Evolutionary conservation across 164 flowering plant species (phyloP).

Genomic region (Magnolia changhungtana): DNA sequence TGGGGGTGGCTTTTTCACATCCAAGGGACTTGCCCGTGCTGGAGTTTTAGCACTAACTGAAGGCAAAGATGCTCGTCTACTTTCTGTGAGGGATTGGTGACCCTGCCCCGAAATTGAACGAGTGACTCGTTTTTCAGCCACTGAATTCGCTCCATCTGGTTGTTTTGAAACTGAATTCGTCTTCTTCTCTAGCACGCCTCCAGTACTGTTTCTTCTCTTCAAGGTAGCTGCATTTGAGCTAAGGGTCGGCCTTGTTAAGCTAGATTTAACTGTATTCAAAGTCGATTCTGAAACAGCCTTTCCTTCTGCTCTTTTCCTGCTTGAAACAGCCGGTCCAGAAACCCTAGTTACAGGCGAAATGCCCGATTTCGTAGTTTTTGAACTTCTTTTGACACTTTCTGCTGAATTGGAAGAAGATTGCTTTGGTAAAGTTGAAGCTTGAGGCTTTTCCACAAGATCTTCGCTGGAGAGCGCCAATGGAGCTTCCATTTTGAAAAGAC

Average conservation of each 20-base stretch:
- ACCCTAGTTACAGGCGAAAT: constrained; percentile 10
- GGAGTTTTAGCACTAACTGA: constrained; percentile 36
- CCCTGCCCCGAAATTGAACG: constrained; percentile 36
- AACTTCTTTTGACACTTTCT: constrained; percentile 23
- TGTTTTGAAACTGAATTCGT: constrained; percentile 20
- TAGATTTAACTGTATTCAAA: constrained; percentile 8
- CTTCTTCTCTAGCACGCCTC: constrained; percentile 53
- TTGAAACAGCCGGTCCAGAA: constrained; percentile 13
- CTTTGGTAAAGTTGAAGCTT: constrained; percentile 10
- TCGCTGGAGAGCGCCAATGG: constrained; percentile 8
- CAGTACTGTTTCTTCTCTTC: constrained; percentile 81
- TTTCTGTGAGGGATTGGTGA: constrained; percentile 51
- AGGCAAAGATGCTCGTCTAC: constrained; percentile 55
- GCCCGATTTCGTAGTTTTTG: constrained; percentile 15
- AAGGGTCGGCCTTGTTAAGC: constrained; percentile 12
- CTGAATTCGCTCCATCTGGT: constrained; percentile 16
- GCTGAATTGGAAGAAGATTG: constrained; percentile 9
- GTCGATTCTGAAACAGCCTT: constrained; percentile 14
- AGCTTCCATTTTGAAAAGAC: constrained; percentile 21
- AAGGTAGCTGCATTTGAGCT: constrained; percentile 38
- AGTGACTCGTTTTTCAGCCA: constrained; percentile 24
- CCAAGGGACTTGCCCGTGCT: constrained; percentile 26
- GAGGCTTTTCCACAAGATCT: constrained; percentile 14
- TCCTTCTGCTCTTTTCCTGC: constrained; percentile 21
- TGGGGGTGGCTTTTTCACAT: constrained; percentile 45